Evolutionary conservation across 371 early-diverging fungal species (phyloP).

Genomic region (Mortierella polycephala): DNA sequence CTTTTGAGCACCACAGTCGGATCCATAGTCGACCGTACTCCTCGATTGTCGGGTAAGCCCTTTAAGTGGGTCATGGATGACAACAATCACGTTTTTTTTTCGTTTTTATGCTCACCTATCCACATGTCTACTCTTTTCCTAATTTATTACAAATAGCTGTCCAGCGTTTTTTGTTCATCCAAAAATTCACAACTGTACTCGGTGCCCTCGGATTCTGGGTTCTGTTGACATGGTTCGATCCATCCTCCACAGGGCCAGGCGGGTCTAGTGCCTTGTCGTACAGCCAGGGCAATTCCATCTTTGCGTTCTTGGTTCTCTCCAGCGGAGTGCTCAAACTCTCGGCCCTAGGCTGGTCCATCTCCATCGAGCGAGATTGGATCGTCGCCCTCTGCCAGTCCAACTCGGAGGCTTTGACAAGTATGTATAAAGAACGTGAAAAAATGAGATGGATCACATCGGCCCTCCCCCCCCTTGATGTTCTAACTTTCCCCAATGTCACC

Average conservation of each 20-base stretch:
- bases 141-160: slow-evolving; percentile 19
- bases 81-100: too few relatives aligned
- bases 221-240: slow-evolving; percentile 41
- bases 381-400: slow-evolving; percentile 55
- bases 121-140: neutral
- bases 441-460: too few relatives aligned
- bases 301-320: slow-evolving; percentile 36
- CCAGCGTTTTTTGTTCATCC: slow-evolving; percentile 26
- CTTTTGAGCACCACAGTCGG: slow-evolving; percentile 48
- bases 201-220: slow-evolving; percentile 49
- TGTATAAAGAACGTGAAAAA: neutral
- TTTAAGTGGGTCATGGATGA: too few relatives aligned
- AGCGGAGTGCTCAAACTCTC: slow-evolving; percentile 55
- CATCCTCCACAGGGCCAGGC: slow-evolving; percentile 8
- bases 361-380: slow-evolving; percentile 63
- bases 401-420: slow-evolving; percentile 46
- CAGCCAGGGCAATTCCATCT: slow-evolving; percentile 32
- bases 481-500: neutral
- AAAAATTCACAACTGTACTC: slow-evolving; percentile 39
- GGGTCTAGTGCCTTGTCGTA: neutral
- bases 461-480: too few relatives aligned
- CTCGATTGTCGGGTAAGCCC: slow-evolving; percentile 27
- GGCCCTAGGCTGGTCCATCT: slow-evolving; percentile 56
- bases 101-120: slow-evolving; percentile 4
- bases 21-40: slow-evolving; percentile 37